Evolutionary conservation across 495 filamentous ascomycete species (phyloP), one percentile per base, ranked within the genome.

Genomic region (Penicillium chermesinum): DNA sequence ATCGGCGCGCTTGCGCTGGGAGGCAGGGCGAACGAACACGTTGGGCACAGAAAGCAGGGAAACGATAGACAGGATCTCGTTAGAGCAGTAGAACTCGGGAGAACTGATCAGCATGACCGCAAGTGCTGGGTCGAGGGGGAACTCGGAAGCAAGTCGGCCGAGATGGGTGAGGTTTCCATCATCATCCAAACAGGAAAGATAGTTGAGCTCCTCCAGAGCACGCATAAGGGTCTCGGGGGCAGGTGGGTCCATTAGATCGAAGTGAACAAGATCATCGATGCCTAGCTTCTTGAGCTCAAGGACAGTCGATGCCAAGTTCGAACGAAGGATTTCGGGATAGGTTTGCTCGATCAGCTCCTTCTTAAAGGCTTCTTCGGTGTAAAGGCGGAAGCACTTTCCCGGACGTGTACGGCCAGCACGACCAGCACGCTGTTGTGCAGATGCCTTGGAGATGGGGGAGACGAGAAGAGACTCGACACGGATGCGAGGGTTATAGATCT

Each of bases 221-320:
- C 94, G 86, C 93, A 99, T 99, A 62, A 99, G 80, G 18, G 94
- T 99, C 73, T 99, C 94, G 0, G 94, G 94, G 1, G 94, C 93
- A 3, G 94, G 94, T 2, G 94, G 94, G 54, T 99, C 94, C 93
- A 98, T 98, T 42, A 96, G 74, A 62, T 97, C 94, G 62, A 98
- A 98, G 64, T 99, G 94, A 2, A 99, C 94, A 41, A 99, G 74
- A 62, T 99, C 94, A 52, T 94, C 84, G 34, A 99, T 81, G 25
- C 94, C 94, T 27, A 96, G 83, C 67, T 99, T 99, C 78, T 97
- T 97, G 59, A 99, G 65, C 66, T 99, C 94, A 33, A 99, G 72
- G 5, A 99, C 91, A 0, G 94, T 99, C 46, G 85, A 91, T 38
- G 91, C 81, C 48, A 99, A 74, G 62, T 99, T 99, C 14, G 91